Evolutionary conservation across 768 basidiomycete genomes (phyloP), one percentile per base, ranked within the genome.

Genomic region (Strobilomyces dryophilus): DNA sequence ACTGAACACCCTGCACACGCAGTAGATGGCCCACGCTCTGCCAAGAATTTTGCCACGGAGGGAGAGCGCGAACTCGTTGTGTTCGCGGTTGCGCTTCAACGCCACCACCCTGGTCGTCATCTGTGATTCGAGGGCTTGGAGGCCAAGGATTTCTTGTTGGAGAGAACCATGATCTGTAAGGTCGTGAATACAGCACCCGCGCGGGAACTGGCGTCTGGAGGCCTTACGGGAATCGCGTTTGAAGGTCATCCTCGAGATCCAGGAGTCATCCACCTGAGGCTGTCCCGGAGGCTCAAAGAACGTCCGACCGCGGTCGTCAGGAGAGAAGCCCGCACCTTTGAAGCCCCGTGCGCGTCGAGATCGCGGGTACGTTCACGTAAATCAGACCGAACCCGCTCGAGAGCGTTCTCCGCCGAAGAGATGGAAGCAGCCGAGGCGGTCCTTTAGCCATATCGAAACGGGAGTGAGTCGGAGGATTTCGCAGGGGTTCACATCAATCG

Each of bases 121-220:
- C 58, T 89, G 79, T 41, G 80, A 76, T 61, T 87, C 83, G 1
- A 91, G 74, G 0, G 84, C 79, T 59, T 85, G 74, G 5, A 91
- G 72, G 0, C 87, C 88, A 32, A 73, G 71, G 9, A 87, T 61
- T 64, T 89, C 87, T 62, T 83, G 81, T 29, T 69, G 66, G 20
- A 79, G 59, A 1, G 71, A 65, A 20, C 58, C 68, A 12, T 69
- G 61, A 44, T 75, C 78, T 78, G 45, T 52, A 59, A 39, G 46
- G 17, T 32, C 36, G 31, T 35, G 17, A 21, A 32, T 47, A 45
- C 26, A 49, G 55, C 44, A 50, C 27, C 36, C 32, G 32, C 29
- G 29, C 29, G 5, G 0, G 5, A 11, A 18, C 15, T 21, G 24
- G 41, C 37, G 31, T 51, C 29, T 56, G 40, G 46, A 59, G 56